Conservation (phyloP, 768 basidiomycete species). For the Daedaleopsis nitida region DNA sequence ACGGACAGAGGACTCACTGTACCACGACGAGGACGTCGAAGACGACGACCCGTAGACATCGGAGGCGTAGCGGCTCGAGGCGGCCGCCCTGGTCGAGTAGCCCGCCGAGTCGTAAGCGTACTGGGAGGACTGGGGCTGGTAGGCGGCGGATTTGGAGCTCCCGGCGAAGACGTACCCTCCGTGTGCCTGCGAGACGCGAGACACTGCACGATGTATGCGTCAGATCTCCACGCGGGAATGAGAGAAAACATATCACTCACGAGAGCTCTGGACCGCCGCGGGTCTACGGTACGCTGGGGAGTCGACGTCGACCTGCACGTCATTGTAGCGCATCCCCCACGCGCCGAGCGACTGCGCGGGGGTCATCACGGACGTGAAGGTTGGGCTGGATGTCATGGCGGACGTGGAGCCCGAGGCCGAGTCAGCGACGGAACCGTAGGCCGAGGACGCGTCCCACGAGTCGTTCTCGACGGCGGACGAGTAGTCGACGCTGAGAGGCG, state of each 20-base stretch:
- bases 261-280: constrained; percentile 1
- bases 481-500: constrained; percentile 8
- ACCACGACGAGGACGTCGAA: constrained; percentile 2
- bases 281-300: constrained; percentile 12
- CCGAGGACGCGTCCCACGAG: constrained; percentile 12
- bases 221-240: neutral
- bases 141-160: neutral
- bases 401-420: neutral
- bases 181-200: constrained; percentile 17
- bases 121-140: neutral
- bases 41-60: constrained; percentile 11
- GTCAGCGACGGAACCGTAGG: constrained; percentile 9
- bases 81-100: neutral
- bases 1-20: neutral
- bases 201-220: constrained; percentile 10
- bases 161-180: constrained; percentile 8
- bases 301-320: constrained; percentile 2
- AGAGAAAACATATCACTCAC: constrained; percentile 1
- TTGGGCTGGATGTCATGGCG: neutral
- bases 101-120: constrained; percentile 13
- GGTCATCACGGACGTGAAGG: constrained; percentile 25
- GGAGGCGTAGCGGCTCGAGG: neutral
- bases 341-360: constrained; percentile 23
- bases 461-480: neutral
- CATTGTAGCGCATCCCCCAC: constrained; percentile 16